A percentile compares a stretch with the other conserved stretches of the same genome.
These are phyloP conservation scores for Aspergillus neoniger DNA, from an alignment of 2,329 filamentous ascomycete species.

Conservation along the genomic window DNA sequence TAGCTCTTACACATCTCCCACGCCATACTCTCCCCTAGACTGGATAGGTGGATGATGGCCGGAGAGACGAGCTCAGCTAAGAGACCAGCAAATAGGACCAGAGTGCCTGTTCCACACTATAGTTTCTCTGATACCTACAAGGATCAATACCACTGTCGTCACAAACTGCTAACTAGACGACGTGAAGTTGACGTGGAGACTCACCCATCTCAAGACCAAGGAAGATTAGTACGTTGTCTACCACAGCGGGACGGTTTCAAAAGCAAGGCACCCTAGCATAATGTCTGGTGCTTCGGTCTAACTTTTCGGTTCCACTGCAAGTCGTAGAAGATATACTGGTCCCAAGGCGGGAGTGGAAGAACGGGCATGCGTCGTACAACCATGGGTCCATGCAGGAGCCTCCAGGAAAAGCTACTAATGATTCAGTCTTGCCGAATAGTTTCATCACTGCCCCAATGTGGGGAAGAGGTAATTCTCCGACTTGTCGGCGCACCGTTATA, in stretches of 20 bases:
- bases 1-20: neutral
- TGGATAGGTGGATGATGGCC: neutral
- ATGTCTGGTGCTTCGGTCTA: neutral
- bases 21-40: no score
- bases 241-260: no score
- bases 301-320: neutral
- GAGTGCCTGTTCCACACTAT: neutral
- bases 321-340: neutral
- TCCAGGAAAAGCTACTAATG: slow-evolving; percentile 17
- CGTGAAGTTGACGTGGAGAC: neutral
- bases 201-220: no score
- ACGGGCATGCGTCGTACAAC: slow-evolving; percentile 19
- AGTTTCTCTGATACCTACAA: neutral
- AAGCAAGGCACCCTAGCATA: neutral
- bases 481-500: slow-evolving; percentile 1
- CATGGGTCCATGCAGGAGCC: slow-evolving; percentile 24
- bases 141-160: neutral
- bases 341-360: slow-evolving; percentile 25
- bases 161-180: neutral
- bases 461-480: neutral
- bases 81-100: neutral
- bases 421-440: slow-evolving; percentile 35
- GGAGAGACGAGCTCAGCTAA: neutral
- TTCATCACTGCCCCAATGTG: slow-evolving; percentile 26
- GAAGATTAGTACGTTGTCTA: no score